Evolutionary conservation across 768 basidiomycete genomes (phyloP).

Genomic region (Coprinopsis sp.): DNA sequence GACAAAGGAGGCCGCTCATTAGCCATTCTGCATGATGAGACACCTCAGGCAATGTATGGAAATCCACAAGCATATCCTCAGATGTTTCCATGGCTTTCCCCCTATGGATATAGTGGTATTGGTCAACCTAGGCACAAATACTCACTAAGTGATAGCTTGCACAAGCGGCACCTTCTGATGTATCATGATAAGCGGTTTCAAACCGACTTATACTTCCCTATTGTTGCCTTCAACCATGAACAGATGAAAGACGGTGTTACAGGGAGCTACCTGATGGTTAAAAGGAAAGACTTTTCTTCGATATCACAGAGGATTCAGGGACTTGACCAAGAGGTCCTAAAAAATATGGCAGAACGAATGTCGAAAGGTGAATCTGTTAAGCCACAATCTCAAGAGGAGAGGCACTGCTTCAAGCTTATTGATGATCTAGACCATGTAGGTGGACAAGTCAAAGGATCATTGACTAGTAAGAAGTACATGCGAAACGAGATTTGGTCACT

Average conservation of each 20-base stretch:
- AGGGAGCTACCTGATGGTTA: constrained; percentile 18
- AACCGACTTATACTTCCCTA: constrained; percentile 25
- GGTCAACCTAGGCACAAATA: background rate
- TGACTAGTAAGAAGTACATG: constrained; percentile 20
- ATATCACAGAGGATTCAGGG: constrained; percentile 12
- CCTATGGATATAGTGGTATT: background rate
- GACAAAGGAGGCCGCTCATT: background rate
- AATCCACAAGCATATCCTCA: background rate
- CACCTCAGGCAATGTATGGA: background rate
- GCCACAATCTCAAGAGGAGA: constrained; percentile 16
- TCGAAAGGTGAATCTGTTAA: constrained; percentile 12
- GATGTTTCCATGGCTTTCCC: no score
- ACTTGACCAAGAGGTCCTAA: constrained; percentile 11
- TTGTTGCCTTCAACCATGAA: constrained; percentile 28
- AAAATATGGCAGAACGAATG: constrained; percentile 5
- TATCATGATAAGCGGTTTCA: constrained; percentile 36
- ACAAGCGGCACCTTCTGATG: constrained; percentile 24
- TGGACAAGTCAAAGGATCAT: constrained; percentile 17
- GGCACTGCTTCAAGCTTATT: constrained; percentile 16
- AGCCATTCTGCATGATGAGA: background rate
- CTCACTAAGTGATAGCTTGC: constrained; percentile 3
- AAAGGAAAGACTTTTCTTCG: constrained; percentile 14
- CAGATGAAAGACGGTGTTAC: constrained; percentile 21
- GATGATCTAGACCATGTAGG: constrained; percentile 20
- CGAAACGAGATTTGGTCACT: constrained; percentile 19